Conservation (phyloP, 129 eudicot species). For the Cynara cardunculus region DNA sequence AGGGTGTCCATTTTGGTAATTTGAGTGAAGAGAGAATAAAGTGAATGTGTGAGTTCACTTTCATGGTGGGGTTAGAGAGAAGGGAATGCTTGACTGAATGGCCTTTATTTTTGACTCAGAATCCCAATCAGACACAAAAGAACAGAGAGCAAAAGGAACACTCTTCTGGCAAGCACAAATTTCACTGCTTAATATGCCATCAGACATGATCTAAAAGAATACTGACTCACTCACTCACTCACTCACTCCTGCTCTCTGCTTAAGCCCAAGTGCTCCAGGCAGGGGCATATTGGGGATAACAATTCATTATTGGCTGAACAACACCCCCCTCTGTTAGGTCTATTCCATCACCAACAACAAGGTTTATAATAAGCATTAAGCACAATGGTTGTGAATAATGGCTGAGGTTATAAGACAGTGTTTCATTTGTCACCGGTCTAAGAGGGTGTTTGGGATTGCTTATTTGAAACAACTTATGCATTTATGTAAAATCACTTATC, state of each 20-base stretch:
- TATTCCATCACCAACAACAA: conserved; percentile 32
- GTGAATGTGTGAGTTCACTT: conserved; percentile 61
- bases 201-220: conserved; percentile 26
- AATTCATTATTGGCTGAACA: conserved; percentile 33
- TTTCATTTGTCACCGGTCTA: too few relatives aligned
- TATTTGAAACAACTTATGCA: too few relatives aligned
- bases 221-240: conserved; percentile 6
- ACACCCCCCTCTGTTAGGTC: conserved; percentile 19
- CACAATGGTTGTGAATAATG: too few relatives aligned
- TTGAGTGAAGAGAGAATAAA: conserved; percentile 33
- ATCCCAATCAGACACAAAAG: conserved; percentile 35
- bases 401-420: too few relatives aligned
- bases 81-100: conserved; percentile 43
- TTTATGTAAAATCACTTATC: too few relatives aligned
- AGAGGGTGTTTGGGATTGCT: too few relatives aligned
- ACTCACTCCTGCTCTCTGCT: not conserved
- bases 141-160: conserved; percentile 24
- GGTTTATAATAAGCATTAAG: not conserved
- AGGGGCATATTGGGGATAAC: conserved; percentile 22
- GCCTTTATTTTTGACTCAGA: conserved; percentile 43
- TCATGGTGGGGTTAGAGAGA: conserved; percentile 59
- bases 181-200: conserved; percentile 22
- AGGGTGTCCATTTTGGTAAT: conserved; percentile 15
- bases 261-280: conserved; percentile 9
- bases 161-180: conserved; percentile 24